phyloP scores from a whole-genome alignment of 2,329 filamentous ascomycete species.

The Colletotrichum echinochloae region DNA sequence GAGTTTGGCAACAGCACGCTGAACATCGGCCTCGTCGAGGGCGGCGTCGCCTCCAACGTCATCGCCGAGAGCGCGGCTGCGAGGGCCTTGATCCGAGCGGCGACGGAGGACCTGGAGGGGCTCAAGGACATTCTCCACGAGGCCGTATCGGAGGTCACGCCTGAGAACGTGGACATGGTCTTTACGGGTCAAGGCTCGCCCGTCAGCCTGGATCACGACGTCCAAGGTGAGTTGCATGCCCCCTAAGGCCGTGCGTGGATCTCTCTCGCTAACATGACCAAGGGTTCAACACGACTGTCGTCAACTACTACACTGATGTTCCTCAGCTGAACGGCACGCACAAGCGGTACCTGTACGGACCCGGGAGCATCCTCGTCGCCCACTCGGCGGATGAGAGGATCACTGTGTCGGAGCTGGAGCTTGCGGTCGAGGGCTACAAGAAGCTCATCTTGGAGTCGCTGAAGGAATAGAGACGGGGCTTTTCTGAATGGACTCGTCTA shows the following conservation, averaged over 20 bases:
- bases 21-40: constrained; percentile 83
- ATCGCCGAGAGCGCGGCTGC: constrained; percentile 81
- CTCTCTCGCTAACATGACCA: constrained; percentile 31
- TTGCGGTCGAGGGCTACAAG: constrained; percentile 83
- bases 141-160: constrained; percentile 64
- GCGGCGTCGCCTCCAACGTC: constrained; percentile 89
- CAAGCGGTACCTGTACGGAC: constrained; percentile 74
- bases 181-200: constrained; percentile 79
- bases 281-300: constrained; percentile 83
- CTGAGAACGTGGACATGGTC: constrained; percentile 70
- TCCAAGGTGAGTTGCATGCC: constrained; percentile 68
- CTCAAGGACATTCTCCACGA: constrained; percentile 66
- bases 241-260: not conserved
- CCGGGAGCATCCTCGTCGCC: constrained; percentile 84
- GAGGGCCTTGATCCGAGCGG: constrained; percentile 78
- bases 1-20: constrained; percentile 89
- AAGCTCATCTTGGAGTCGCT: constrained; percentile 71
- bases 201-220: constrained; percentile 81
- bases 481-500: too few relatives aligned
- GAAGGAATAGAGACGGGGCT: constrained; percentile 35
- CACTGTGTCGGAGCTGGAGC: constrained; percentile 79
- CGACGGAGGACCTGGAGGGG: constrained; percentile 74
- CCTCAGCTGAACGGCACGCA: constrained; percentile 79
- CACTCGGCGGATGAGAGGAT: constrained; percentile 87
- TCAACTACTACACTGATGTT: constrained; percentile 95